A percentile compares a stretch with the other conserved stretches of the same genome.
These are phyloP conservation scores for Neofusicoccum sp. DNA, from an alignment of 2,329 filamentous ascomycete species.

Conservation along the genomic window DNA sequence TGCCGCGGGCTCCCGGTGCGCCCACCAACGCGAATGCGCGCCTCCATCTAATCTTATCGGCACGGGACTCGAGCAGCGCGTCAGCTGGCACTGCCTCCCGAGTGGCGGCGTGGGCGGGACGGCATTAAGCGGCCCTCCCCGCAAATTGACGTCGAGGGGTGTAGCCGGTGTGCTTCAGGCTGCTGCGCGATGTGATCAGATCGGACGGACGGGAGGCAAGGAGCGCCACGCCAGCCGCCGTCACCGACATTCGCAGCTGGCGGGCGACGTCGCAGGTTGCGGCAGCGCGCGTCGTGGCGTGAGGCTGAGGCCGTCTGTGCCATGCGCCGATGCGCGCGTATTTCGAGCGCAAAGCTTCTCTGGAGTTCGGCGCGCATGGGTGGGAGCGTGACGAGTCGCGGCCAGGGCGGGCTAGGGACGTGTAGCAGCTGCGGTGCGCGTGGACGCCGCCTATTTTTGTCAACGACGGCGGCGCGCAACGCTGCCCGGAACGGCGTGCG, in stretches of 20 bases:
- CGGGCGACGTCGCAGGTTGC: slow-evolving; percentile 1
- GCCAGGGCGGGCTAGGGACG: not conserved
- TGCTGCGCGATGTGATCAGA: slow-evolving; percentile 7
- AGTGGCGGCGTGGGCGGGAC: not conserved
- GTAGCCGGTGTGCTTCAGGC: slow-evolving; percentile 11
- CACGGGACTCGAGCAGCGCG: no score
- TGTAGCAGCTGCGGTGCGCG: not conserved
- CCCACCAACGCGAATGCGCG: not conserved
- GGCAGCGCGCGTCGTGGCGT: slow-evolving; percentile 17
- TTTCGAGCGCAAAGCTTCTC: slow-evolving; percentile 15
- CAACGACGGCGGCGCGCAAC: not conserved
- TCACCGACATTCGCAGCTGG: not conserved
- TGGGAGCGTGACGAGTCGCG: not conserved
- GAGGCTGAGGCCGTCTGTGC: slow-evolving; percentile 17
- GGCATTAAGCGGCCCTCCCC: slow-evolving; percentile 8
- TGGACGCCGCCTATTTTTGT: slow-evolving; percentile 3
- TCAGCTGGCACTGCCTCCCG: no score
- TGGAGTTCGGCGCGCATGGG: not conserved
- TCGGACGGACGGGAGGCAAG: slow-evolving; percentile 15
- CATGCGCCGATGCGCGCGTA: no score
- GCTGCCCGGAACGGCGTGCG: not conserved
- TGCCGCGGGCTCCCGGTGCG: no score
- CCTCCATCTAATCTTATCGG: slow-evolving; percentile 6
- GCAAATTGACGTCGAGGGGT: slow-evolving; percentile 8
- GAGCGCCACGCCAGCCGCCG: slow-evolving; percentile 12